phyloP scores from a whole-genome alignment of 495 filamentous ascomycete species.

The Tuber magnatum region DNA sequence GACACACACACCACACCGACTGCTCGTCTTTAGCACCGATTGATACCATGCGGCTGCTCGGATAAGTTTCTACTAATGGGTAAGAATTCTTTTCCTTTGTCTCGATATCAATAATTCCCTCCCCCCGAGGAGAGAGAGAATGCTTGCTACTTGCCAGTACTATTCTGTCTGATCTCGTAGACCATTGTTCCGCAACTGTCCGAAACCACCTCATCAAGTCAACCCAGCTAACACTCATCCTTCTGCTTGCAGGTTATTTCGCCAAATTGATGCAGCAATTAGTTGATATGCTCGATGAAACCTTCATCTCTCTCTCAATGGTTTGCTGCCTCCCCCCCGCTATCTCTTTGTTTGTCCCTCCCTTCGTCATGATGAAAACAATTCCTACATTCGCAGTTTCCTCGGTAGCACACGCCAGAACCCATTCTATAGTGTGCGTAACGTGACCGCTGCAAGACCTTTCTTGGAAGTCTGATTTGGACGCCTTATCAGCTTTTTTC shows the following conservation, averaged over 20 bases:
- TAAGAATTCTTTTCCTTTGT: neutral
- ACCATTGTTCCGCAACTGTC: constrained; percentile 6
- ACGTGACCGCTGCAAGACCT: constrained; percentile 45
- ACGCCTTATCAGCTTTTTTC: constrained; percentile 1
- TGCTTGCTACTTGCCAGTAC: constrained; percentile 43
- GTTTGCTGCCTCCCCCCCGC: constrained; percentile 14
- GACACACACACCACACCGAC: neutral
- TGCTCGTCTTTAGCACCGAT: neutral
- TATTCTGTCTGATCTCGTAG: constrained; percentile 38
- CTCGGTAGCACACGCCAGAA: constrained; percentile 47
- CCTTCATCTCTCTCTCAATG: constrained; percentile 11
- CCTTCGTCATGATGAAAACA: constrained; percentile 44
- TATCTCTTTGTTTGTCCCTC: neutral
- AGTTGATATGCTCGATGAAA: neutral
- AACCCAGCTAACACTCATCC: constrained; percentile 11
- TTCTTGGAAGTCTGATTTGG: constrained; percentile 49
- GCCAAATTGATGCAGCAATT: neutral
- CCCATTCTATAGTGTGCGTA: constrained; percentile 43
- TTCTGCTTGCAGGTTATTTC: constrained; percentile 4
- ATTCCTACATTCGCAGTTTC: constrained; percentile 50
- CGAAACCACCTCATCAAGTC: neutral
- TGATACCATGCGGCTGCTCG: neutral
- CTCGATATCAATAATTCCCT: neutral
- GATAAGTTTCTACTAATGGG: constrained; percentile 14
- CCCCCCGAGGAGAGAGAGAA: constrained; percentile 5